Percentiles rank a stretch among this genome's conserved stretches.
These are phyloP conservation scores for Melocanna baccifera DNA, from an alignment of 176 grass and related monocot genomes.

Conservation along the genomic window DNA sequence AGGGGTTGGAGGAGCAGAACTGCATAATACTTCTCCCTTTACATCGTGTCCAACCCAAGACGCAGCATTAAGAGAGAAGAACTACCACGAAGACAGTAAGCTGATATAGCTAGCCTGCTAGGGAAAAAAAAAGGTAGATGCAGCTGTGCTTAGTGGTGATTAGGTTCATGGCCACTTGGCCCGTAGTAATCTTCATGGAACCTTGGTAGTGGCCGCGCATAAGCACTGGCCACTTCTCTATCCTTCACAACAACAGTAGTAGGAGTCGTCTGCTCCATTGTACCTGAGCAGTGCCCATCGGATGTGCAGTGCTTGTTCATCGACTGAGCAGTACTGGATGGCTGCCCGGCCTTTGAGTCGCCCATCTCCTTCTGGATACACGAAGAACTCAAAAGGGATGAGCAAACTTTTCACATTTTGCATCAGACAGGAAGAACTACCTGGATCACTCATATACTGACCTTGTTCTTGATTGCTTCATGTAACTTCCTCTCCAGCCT, in stretches of 20 bases:
- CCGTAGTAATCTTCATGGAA: constrained; percentile 76
- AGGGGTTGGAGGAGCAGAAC: not conserved
- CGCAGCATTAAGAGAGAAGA: not conserved
- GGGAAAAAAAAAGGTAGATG: not conserved
- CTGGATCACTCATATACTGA: constrained; percentile 7
- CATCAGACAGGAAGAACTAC: not conserved
- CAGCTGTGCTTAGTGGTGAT: constrained; percentile 47
- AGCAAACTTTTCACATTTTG: not conserved
- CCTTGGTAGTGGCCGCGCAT: constrained; percentile 13
- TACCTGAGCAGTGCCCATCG: constrained; percentile 54
- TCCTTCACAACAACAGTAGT: constrained; percentile 29
- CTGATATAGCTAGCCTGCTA: not conserved
- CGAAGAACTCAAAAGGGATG: not conserved
- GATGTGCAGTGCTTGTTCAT: constrained; percentile 25
- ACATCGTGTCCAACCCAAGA: constrained; percentile 26
- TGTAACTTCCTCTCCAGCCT: constrained; percentile 44
- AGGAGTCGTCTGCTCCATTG: constrained; percentile 31
- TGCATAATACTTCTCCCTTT: constrained; percentile 20
- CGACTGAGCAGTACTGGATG: not conserved
- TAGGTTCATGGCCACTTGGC: constrained; percentile 44
- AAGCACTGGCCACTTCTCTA: constrained; percentile 36
- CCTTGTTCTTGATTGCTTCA: constrained; percentile 32
- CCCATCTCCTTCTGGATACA: constrained; percentile 5
- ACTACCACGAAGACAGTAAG: not conserved
- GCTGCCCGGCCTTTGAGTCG: not conserved